Conservation (phyloP, 352 stramenopile genomes). For the Phytophthora syringae region DNA sequence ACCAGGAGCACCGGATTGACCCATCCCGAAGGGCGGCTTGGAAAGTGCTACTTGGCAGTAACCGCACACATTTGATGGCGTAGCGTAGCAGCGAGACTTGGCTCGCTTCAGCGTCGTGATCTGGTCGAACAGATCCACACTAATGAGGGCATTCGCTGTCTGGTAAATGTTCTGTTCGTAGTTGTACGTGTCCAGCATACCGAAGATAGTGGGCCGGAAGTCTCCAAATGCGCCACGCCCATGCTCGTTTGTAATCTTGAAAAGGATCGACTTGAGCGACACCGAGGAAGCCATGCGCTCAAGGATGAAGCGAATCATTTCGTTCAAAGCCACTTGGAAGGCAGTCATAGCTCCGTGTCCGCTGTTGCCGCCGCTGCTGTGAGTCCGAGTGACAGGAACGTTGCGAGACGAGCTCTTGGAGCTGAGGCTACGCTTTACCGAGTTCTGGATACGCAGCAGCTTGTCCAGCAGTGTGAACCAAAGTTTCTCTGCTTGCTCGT, state of each 20-base stretch:
- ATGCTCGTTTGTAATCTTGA: slow-evolving; percentile 96
- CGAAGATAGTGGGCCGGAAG: slow-evolving; percentile 94
- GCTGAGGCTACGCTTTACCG: slow-evolving; percentile 89
- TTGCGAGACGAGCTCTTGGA: slow-evolving; percentile 70
- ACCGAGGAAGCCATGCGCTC: slow-evolving; percentile 95
- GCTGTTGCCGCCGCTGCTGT: slow-evolving; percentile 57
- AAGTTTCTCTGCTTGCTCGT: slow-evolving; percentile 92
- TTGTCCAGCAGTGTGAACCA: slow-evolving; percentile 96
- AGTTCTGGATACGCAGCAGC: slow-evolving; percentile 92
- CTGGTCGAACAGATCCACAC: slow-evolving; percentile 85
- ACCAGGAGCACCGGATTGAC: slow-evolving; percentile 62
- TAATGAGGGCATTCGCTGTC: slow-evolving; percentile 85
- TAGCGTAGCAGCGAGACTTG: slow-evolving; percentile 72
- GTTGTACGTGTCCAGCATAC: slow-evolving; percentile 94
- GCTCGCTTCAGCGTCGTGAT: slow-evolving; percentile 82
- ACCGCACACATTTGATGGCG: slow-evolving; percentile 73
- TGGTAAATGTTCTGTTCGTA: slow-evolving; percentile 92
- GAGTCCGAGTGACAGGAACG: slow-evolving; percentile 39
- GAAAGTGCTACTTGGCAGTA: slow-evolving; percentile 87
- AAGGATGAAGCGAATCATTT: slow-evolving; percentile 94
- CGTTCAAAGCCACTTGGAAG: slow-evolving; percentile 90
- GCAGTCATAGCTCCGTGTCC: slow-evolving; percentile 79
- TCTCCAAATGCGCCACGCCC: slow-evolving; percentile 93
- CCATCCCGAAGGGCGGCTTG: slow-evolving; percentile 88
- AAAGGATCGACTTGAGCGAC: slow-evolving; percentile 92